Evolutionary conservation across 1,284 basidiomycete genomes (phyloP).

Genomic region (Ustilago nuda): DNA sequence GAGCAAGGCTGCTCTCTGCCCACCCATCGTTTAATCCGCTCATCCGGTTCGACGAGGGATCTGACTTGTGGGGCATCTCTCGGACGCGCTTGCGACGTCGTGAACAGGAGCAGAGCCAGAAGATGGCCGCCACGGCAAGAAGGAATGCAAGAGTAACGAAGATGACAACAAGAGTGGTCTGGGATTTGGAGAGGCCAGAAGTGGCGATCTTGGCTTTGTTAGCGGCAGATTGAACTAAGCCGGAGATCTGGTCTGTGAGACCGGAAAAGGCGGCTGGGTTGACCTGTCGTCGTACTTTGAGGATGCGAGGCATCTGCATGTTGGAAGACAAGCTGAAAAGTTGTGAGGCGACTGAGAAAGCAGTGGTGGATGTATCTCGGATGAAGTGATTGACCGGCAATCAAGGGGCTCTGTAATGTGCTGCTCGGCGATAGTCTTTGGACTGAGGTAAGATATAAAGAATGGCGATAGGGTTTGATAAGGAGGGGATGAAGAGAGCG

Average conservation of each 20-base stretch:
- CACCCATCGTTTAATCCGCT: conserved; percentile 20
- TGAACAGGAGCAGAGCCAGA: conserved; percentile 41
- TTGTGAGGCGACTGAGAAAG: not conserved
- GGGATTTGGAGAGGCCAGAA: conserved; percentile 22
- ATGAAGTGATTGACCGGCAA: conserved; percentile 22
- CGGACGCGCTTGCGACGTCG: conserved; percentile 31
- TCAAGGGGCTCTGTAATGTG: not conserved
- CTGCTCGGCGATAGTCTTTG: not conserved
- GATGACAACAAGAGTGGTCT: conserved; percentile 23
- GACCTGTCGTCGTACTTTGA: conserved; percentile 28
- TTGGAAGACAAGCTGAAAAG: not conserved
- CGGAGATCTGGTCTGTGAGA: conserved; percentile 46
- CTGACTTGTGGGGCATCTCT: conserved; percentile 27
- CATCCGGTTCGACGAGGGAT: conserved; percentile 12
- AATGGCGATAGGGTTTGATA: not conserved
- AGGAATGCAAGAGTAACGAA: conserved; percentile 26
- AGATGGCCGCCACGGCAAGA: conserved; percentile 19
- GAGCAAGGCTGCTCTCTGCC: conserved; percentile 41
- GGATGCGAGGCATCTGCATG: conserved; percentile 19
- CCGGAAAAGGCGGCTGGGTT: conserved; percentile 47
- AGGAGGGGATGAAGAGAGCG: not conserved
- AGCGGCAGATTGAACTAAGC: conserved; percentile 19
- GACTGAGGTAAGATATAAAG: not conserved
- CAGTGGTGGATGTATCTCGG: not conserved
- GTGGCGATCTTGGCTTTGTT: conserved; percentile 29